A percentile compares a stretch with the other conserved stretches of the same genome.
Evolutionary conservation across 1,139 yeast genomes (phyloP).

Genomic region (Candida sp.): DNA sequence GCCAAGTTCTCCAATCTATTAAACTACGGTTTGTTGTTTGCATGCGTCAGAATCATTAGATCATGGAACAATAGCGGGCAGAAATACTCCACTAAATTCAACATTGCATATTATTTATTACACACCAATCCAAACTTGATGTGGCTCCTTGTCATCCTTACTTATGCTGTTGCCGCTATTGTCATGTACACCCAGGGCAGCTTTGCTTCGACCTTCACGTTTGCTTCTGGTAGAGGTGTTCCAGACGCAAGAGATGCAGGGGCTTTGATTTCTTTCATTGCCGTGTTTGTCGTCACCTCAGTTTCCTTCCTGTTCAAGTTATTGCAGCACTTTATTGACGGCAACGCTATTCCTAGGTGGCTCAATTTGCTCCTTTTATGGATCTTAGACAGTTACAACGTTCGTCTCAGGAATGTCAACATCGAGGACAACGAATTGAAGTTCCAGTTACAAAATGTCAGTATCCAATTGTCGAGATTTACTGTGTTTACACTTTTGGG

Average conservation of each 20-base stretch:
- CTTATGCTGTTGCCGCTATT: constrained; percentile 35
- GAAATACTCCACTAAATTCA: constrained; percentile 56
- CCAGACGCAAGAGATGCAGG: constrained; percentile 24
- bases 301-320: constrained; percentile 61
- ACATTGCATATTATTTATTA: constrained; percentile 51
- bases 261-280: constrained; percentile 37
- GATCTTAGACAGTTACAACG: constrained; percentile 30
- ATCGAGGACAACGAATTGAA: constrained; percentile 21
- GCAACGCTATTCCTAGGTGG: constrained; percentile 49
- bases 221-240: neutral
- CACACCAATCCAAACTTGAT: constrained; percentile 31
- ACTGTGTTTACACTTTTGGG: constrained; percentile 25
- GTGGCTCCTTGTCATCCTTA: constrained; percentile 53
- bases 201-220: constrained; percentile 11
- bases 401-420: constrained; percentile 21
- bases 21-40: constrained; percentile 32
- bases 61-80: constrained; percentile 96
- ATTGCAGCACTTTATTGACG: constrained; percentile 58
- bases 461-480: constrained; percentile 31
- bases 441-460: constrained; percentile 27
- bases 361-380: constrained; percentile 33
- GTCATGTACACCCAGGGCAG: constrained; percentile 34
- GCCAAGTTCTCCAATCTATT: constrained; percentile 2
- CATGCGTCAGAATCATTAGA: constrained; percentile 63
- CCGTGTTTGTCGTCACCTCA: constrained; percentile 40